These are phyloP conservation scores for Pyrenula aspistea DNA, from an alignment of 495 filamentous ascomycete genomes.

Conservation along the genomic window DNA sequence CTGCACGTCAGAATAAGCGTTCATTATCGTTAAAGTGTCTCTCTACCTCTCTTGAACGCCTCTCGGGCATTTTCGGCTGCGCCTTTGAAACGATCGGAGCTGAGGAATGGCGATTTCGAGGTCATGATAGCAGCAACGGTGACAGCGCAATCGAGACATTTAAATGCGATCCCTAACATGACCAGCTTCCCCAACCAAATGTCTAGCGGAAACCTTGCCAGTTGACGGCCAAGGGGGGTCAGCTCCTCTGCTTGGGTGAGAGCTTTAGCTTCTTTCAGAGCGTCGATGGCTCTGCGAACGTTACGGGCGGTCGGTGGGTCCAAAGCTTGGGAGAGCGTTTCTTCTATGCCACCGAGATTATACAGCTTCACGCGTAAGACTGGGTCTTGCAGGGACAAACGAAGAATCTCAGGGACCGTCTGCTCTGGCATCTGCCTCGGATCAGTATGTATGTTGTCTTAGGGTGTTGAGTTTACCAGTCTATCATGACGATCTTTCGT, in stretches of 20 bases:
- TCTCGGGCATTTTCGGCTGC: constrained; percentile 68
- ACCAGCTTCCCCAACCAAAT: constrained; percentile 92
- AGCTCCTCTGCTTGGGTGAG: constrained; percentile 70
- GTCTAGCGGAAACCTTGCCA: constrained; percentile 81
- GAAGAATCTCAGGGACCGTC: constrained; percentile 91
- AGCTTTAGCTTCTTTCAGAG: constrained; percentile 84
- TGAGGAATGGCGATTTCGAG: constrained; percentile 86
- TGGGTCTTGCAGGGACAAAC: constrained; percentile 84
- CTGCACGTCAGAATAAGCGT: background rate
- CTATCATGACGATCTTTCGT: constrained; percentile 76
- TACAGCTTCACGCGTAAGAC: constrained; percentile 96
- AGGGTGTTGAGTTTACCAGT: constrained; percentile 21
- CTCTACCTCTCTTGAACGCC: constrained; percentile 55
- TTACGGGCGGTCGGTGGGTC: constrained; percentile 87
- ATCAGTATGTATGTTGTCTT: constrained; percentile 13
- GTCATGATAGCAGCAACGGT: constrained; percentile 88
- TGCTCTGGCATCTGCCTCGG: constrained; percentile 86
- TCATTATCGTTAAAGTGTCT: constrained; percentile 3
- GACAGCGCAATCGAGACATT: constrained; percentile 77
- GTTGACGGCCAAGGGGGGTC: constrained; percentile 72
- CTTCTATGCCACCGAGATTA: constrained; percentile 81
- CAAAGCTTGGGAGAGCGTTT: constrained; percentile 77
- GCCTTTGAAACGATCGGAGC: constrained; percentile 65
- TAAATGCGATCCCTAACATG: constrained; percentile 70
- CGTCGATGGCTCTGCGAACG: constrained; percentile 81